Evolutionary conservation across 108 stramenopile genomes (phyloP), one percentile per base, ranked within the genome.

Genomic region (Cyclotella atomus): DNA sequence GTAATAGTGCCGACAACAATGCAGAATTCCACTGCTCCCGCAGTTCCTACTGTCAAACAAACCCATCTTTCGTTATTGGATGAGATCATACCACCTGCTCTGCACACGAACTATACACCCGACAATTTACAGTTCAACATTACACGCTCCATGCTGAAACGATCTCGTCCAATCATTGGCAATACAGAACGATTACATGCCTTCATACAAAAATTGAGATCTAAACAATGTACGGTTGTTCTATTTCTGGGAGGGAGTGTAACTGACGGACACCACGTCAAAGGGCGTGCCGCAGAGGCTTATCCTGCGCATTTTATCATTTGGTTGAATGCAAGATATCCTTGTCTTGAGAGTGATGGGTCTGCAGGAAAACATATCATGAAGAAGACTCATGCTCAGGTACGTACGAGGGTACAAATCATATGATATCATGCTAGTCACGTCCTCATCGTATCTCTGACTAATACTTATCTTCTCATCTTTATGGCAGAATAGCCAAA

Each of bases 231-330:
- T 38, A 78, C 77, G 15, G 54, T 62, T 17, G 62, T 78, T 9
- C 34, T 78, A 2, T 70, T 78, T 34, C 23, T 78, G 33, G 77
- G 77, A n/a, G 77, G 77, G 0, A 71, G 70, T 27, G 65, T 76
- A 56, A 76, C 66, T 6, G 66, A 28, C 17, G 75, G 75, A 1
- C 75, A 76, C 24, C 38, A 76, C 34, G 69, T 53, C n/a, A 56
- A 55, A 23, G 77, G 77, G 20, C 30, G 60, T 21, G 20, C 14
- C 27, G 24, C 63, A 34, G 54, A 65, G 28, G 62, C 77, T 0
- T 78, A 71, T 65, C 69, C 77, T 9, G 63, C 53, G 5, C 49
- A 64, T 19, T 71, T 78, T 50, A 55, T 78, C 6, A 28, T 53
- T 23, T 78, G 77, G 77, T 29, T 78, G 46, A 78, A 78, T 66